Evolutionary conservation across 129 eudicot species (phyloP).

Genomic region (Pittosporum tobira): DNA sequence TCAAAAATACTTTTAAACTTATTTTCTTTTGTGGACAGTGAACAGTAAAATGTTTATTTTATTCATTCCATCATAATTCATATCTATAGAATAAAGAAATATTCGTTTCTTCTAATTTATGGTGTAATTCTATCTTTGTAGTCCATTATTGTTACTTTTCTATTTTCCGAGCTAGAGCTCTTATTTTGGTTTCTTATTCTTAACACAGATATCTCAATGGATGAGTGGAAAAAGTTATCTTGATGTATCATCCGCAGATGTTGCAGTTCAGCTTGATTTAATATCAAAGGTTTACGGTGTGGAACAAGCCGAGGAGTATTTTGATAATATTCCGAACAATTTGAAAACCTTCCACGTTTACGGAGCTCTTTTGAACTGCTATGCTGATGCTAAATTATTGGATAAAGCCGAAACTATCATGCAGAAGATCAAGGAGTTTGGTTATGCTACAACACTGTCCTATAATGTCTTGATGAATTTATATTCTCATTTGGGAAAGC

Average conservation of each 20-base stretch:
- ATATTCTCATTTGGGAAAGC: constrained; percentile 23
- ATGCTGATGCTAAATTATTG: constrained; percentile 22
- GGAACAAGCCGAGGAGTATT: constrained; percentile 41
- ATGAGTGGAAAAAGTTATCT: constrained; percentile 29
- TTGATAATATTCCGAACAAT: constrained; percentile 26
- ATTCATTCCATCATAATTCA: too few relatives aligned
- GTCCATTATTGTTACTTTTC: too few relatives aligned
- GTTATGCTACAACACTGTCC: constrained; percentile 22
- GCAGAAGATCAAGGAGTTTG: constrained; percentile 37
- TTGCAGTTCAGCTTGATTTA: constrained; percentile 38
- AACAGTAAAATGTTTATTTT: too few relatives aligned
- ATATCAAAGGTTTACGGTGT: constrained; percentile 41
- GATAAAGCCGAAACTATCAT: constrained; percentile 44
- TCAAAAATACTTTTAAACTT: too few relatives aligned
- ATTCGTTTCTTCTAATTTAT: too few relatives aligned
- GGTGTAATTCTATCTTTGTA: too few relatives aligned
- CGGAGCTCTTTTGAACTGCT: constrained; percentile 44
- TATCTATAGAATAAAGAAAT: too few relatives aligned
- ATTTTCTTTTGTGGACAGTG: too few relatives aligned
- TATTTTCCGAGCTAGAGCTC: too few relatives aligned
- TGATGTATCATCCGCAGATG: constrained; percentile 22
- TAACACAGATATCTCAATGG: constrained; percentile 39
- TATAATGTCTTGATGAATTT: constrained; percentile 50
- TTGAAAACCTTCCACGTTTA: constrained; percentile 32
- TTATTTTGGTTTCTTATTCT: background rate